Evolutionary conservation across 805 yeast genomes (phyloP), one percentile per base, ranked within the genome.

Genomic region (Ogataea salicorniae): DNA sequence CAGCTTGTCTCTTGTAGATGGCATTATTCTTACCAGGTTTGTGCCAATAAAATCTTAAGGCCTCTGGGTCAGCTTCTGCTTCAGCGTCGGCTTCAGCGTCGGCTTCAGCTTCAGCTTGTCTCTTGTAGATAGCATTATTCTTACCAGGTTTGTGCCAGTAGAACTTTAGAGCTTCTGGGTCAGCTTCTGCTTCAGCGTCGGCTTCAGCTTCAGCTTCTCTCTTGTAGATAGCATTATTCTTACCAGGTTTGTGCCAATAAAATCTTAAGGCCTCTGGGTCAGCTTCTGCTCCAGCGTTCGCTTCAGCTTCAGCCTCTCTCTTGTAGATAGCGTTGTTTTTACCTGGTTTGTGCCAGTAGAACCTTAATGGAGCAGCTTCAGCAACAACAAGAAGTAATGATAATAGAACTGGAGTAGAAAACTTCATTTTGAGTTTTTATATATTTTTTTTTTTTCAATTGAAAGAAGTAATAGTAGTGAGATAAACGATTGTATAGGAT

Each of bases 61-160:
- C n/a, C n/a, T n/a, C n/a, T 35, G 62, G 56, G 13, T 55, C 54
- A 39, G 63, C 64, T 16, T 54, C 64, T n/a, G n/a, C n/a, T n/a
- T n/a, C n/a, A n/a, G n/a, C n/a, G n/a, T n/a, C n/a, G n/a, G n/a
- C n/a, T n/a, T n/a, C n/a, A n/a, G n/a, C n/a, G n/a, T n/a, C n/a
- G n/a, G n/a, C n/a, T n/a, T n/a, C n/a, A 22, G 65, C 65, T 31
- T 60, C 59, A 42, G 66, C 67, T 14, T 61, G 67, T 52, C 65
- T 58, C 47, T 61, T 61, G 26, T 47, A 46, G 34, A 56, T 49
- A 31, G 54, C 53, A 26, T 49, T 47, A 34, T 53, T 51, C 29
- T 34, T 46, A 42, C 39, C 36, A 11, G 35, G n/a, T 22, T 39
- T 48, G 36, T 38, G 45, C 48, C 33, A 49, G 13, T 20, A 36